Percentiles rank a stretch among this genome's conserved stretches.
phyloP scores from a whole-genome alignment of 805 yeast genomes.

The Nematodospora valgi region DNA sequence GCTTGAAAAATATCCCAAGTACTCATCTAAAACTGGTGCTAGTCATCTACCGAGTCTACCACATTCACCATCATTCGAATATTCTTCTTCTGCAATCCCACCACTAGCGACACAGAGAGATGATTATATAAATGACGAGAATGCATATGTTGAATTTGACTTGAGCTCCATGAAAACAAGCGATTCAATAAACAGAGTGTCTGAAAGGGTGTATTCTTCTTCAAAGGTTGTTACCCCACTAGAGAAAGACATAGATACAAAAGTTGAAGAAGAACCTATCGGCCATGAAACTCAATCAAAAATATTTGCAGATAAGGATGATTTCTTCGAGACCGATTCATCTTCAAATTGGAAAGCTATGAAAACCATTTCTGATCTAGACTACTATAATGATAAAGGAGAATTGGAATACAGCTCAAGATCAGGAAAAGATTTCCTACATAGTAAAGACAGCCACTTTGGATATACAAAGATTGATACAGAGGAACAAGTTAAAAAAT shows the following conservation, averaged over 20 bases:
- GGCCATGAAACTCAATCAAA: conserved; percentile 1
- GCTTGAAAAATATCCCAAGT: conserved; percentile 1
- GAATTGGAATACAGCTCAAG: conserved; percentile 45
- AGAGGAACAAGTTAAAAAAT: conserved; percentile 79
- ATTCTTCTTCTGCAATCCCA: conserved; percentile 1
- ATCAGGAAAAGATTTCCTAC: conserved; percentile 30
- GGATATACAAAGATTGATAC: conserved; percentile 89
- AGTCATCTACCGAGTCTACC: conserved; percentile 9
- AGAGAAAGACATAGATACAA: neutral
- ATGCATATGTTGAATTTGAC: conserved; percentile 9
- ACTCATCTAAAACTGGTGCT: conserved; percentile 4
- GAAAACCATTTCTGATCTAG: conserved; percentile 74
- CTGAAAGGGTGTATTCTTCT: conserved; percentile 6
- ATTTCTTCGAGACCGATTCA: conserved; percentile 34
- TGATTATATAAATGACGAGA: neutral
- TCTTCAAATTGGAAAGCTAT: conserved; percentile 74
- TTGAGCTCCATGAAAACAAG: conserved; percentile 4
- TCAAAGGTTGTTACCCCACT: conserved; percentile 1
- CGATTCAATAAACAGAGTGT: conserved; percentile 1
- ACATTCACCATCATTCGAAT: conserved; percentile 4
- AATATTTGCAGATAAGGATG: conserved; percentile 17
- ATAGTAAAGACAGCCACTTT: conserved; percentile 16
- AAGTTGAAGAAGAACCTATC: neutral
- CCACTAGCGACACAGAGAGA: too few species aligned
- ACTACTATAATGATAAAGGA: conserved; percentile 80